These are phyloP conservation scores for Hagleromyces aurorensis DNA, from an alignment of 805 yeast species.

Conservation along the genomic window DNA sequence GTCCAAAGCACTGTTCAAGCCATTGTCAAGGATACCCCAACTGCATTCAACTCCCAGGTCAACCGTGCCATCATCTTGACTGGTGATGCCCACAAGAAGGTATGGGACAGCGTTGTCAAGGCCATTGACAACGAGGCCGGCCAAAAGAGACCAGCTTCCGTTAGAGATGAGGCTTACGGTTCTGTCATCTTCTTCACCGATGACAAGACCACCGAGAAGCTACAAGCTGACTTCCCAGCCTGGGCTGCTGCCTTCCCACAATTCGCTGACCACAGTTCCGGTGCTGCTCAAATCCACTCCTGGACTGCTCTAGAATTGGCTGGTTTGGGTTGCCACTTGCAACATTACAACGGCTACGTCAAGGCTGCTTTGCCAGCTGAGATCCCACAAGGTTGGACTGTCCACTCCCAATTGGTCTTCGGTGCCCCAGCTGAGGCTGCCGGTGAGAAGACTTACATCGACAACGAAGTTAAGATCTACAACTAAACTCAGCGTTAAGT, in stretches of 20 bases:
- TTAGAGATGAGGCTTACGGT: slow-evolving; percentile 41
- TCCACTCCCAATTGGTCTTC: slow-evolving; percentile 44
- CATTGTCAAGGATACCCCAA: slow-evolving; percentile 42
- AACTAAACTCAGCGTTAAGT: slow-evolving; percentile 7
- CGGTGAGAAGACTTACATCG: slow-evolving; percentile 36
- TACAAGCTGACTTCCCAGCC: slow-evolving; percentile 38
- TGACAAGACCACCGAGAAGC: slow-evolving; percentile 30
- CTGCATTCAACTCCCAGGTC: slow-evolving; percentile 45
- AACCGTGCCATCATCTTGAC: slow-evolving; percentile 41
- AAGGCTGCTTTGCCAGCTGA: slow-evolving; percentile 33
- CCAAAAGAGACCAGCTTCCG: slow-evolving; percentile 37
- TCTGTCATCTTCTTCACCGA: slow-evolving; percentile 44
- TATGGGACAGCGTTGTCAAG: slow-evolving; percentile 39
- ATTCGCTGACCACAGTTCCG: slow-evolving; percentile 41
- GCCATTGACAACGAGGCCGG: slow-evolving; percentile 33
- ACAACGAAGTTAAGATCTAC: slow-evolving; percentile 36
- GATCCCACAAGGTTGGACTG: slow-evolving; percentile 38
- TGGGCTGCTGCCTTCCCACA: slow-evolving; percentile 40
- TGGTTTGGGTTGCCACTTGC: slow-evolving; percentile 44
- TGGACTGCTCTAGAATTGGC: slow-evolving; percentile 42
- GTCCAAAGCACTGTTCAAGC: slow-evolving; percentile 37
- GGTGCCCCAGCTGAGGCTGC: slow-evolving; percentile 36
- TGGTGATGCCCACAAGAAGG: slow-evolving; percentile 38
- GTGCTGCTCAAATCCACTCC: slow-evolving; percentile 42
- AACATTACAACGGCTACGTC: slow-evolving; percentile 43